Evolutionary conservation across 2,329 filamentous ascomycete species (phyloP), one percentile per base, ranked within the genome.

Genomic region (Pseudocercospora ulei): DNA sequence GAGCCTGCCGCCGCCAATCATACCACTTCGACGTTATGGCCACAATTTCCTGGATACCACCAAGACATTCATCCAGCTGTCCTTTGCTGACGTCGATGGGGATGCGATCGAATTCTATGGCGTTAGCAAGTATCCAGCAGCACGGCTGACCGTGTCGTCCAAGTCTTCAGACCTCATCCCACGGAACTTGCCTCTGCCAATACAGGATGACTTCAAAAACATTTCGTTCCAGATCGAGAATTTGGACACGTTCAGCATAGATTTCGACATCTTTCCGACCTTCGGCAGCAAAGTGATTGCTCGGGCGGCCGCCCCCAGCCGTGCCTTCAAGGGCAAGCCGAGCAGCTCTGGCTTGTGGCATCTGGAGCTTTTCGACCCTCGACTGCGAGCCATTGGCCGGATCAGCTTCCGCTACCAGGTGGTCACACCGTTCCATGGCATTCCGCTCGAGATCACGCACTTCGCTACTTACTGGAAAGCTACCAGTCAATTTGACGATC

Each of bases 401-500:
- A 84, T 96, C 50, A 85, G 78, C 48, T 98, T 98, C 67, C 82
- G 83, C 49, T 93, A 85, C 39, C 87, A 96, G 58, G 85, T 96
- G 16, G 92, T 98, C 60, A 95, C 94, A 56, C 90, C 90, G 0
- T 98, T 96, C 65, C 77, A 79, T 47, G 88, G 90, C 5, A 81
- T 86, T 44, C 86, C 90, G 3, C 69, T 98, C 13, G 90, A 98
- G 61, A 95, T 98, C 44, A 93, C 90, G 1, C 87, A 96, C 56
- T 98, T 96, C 54, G 90, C 93, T 47, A 96, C 90, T 0, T 98
- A 98, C 62, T 98, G 90, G 90, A 98, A 96, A 63, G 88, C 88
- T 0, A 98, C 90, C 1, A 94, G 86, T 55, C 86, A 94, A 52
- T 73, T 90, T 31, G 85, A 94, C 58, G 78, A 83, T 35, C 82